Evolutionary conservation across 495 filamentous ascomycete species (phyloP).

Genomic region (Immersiella caudata): DNA sequence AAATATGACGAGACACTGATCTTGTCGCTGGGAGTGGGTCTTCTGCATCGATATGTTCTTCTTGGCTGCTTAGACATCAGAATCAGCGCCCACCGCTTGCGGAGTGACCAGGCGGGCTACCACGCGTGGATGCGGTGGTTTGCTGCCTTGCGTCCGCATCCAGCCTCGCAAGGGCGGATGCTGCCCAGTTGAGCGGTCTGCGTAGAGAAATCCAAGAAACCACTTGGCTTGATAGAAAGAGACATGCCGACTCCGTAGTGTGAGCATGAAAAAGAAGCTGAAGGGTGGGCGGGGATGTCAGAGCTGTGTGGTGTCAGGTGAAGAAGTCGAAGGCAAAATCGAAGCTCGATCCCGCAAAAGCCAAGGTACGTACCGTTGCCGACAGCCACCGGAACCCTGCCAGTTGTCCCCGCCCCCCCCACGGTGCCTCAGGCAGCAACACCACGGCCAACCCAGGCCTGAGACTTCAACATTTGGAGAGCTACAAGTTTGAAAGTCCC

Average conservation of each 20-base stretch:
- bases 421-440: not conserved
- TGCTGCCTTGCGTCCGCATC: not conserved
- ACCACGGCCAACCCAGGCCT: not conserved
- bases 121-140: not conserved
- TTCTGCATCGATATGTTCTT: not conserved
- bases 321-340: slow-evolving; percentile 8
- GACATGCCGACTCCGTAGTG: not conserved
- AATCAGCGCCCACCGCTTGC: not conserved
- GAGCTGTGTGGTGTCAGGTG: slow-evolving; percentile 15
- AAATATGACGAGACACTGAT: not conserved
- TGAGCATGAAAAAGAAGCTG: not conserved
- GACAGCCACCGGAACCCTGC: not conserved
- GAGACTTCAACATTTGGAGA: too few species aligned
- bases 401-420: not conserved
- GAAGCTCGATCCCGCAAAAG: not conserved
- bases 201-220: not conserved
- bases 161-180: not conserved
- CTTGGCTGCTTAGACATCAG: not conserved
- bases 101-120: not conserved
- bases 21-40: not conserved
- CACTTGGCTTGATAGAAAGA: not conserved
- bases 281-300: not conserved
- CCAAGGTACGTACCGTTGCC: not conserved
- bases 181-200: not conserved
- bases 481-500: too few species aligned